These are phyloP conservation scores for Aureobasidium lini DNA, from an alignment of 2,329 filamentous ascomycete genomes.

Conservation along the genomic window DNA sequence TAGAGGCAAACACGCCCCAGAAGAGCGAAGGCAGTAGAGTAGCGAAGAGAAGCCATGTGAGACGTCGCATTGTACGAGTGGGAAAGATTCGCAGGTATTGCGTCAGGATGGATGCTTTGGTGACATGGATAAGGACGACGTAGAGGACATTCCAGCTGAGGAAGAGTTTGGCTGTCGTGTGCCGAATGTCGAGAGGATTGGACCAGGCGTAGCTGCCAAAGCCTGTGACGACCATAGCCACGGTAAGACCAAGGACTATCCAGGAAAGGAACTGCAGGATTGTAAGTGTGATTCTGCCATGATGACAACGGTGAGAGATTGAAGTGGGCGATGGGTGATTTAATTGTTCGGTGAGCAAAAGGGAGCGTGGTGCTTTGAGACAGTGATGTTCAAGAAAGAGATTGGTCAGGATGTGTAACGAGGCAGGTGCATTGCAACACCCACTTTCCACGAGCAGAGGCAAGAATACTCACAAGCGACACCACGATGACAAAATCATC, in stretches of 20 bases:
- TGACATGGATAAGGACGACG: constrained; percentile 29
- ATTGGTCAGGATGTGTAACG: no score
- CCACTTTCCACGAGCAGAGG: constrained; percentile 11
- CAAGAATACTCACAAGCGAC: constrained; percentile 23
- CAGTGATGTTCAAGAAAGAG: no score
- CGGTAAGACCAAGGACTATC: constrained; percentile 25
- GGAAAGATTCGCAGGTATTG: constrained; percentile 43
- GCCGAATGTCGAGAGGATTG: constrained; percentile 13
- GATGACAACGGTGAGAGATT: background rate
- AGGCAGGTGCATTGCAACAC: no score
- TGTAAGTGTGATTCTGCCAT: constrained; percentile 13
- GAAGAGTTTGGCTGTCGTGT: constrained; percentile 23
- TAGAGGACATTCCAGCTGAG: constrained; percentile 28
- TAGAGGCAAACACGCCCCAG: constrained; percentile 29
- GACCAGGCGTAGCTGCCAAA: constrained; percentile 5
- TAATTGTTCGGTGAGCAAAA: no score
- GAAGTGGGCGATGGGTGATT: no score
- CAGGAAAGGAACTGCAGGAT: constrained; percentile 20
- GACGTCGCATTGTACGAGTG: constrained; percentile 31
- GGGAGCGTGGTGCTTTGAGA: no score
- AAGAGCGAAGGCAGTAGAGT: constrained; percentile 24
- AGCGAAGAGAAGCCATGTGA: constrained; percentile 35
- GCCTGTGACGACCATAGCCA: constrained; percentile 13
- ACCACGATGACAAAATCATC: constrained; percentile 32
- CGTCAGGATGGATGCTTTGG: constrained; percentile 40